A percentile compares a stretch with the other conserved stretches of the same genome.
Evolutionary conservation across 2,329 filamentous ascomycete species (phyloP).

Genomic region (Colletotrichum gigasporum): DNA sequence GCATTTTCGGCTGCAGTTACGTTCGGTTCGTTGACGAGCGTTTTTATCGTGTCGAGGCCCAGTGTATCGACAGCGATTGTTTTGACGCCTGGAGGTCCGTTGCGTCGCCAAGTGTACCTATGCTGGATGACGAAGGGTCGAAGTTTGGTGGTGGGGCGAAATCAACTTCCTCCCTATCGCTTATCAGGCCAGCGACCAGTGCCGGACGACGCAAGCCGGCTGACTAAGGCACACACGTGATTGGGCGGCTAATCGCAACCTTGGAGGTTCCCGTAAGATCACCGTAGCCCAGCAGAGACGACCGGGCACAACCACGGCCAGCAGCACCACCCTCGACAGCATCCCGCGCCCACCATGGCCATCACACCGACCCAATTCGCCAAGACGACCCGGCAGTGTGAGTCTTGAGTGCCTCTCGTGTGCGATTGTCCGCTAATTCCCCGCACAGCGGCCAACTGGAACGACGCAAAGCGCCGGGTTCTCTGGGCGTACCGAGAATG

Average conservation of each 20-base stretch:
- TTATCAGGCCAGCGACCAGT: neutral
- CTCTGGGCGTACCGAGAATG: slow-evolving; percentile 92
- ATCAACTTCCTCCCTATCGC: neutral
- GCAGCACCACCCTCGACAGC: slow-evolving; percentile 41
- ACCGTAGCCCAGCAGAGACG: slow-evolving; percentile 10
- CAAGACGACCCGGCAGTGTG: slow-evolving; percentile 81
- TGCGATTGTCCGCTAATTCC: slow-evolving; percentile 45
- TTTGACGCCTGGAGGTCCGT: neutral
- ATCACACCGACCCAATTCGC: slow-evolving; percentile 95
- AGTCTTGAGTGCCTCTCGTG: slow-evolving; percentile 49
- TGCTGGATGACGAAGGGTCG: slow-evolving; percentile 4
- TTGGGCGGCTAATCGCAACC: slow-evolving; percentile 18
- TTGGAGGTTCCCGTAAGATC: slow-evolving; percentile 27
- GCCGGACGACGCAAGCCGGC: neutral
- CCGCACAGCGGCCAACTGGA: slow-evolving; percentile 82
- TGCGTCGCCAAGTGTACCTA: neutral
- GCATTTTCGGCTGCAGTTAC: slow-evolving; percentile 63
- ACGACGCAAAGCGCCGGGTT: slow-evolving; percentile 87
- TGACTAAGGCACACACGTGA: slow-evolving; percentile 30
- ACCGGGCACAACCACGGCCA: slow-evolving; percentile 36
- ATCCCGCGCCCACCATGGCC: slow-evolving; percentile 71
- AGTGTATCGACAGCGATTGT: neutral
- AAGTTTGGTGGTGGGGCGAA: slow-evolving; percentile 17
- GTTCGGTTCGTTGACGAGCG: neutral
- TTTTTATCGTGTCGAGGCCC: neutral